Conservation (phyloP, 352 stramenopile genomes). For the Aphanomyces cochlioides region DNA sequence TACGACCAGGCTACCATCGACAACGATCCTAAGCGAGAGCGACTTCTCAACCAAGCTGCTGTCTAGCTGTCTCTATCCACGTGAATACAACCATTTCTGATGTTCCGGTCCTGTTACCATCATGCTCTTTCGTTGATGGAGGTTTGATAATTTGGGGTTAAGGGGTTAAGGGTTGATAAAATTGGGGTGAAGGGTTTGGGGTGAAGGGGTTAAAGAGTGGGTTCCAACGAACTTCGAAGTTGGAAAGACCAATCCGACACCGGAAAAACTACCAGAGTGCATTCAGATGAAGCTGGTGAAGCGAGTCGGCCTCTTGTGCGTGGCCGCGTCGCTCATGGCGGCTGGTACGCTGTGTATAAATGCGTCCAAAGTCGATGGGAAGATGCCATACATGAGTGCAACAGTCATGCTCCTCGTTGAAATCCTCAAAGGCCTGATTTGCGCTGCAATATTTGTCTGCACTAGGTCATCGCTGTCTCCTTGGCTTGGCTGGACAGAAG, state of each 20-base stretch:
- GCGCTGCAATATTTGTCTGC: constrained; percentile 42
- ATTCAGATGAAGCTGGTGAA: constrained; percentile 43
- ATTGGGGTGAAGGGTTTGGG: no score
- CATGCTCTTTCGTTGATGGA: no score
- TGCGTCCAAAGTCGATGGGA: constrained; percentile 68
- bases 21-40: constrained; percentile 64
- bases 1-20: constrained; percentile 55
- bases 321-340: constrained; percentile 64
- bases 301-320: constrained; percentile 60
- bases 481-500: constrained; percentile 49
- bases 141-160: no score
- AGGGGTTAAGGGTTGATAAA: no score
- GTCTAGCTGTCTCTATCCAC: no score
- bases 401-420: constrained; percentile 84
- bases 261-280: no score
- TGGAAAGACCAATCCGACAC: background rate
- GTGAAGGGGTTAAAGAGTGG: no score
- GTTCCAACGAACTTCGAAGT: background rate
- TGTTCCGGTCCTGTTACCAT: background rate
- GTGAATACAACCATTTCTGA: background rate
- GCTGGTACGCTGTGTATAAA: constrained; percentile 82
- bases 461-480: constrained; percentile 4
- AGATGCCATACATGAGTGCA: constrained; percentile 78
- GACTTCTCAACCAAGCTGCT: constrained; percentile 40
- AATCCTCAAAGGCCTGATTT: constrained; percentile 68